Percentiles rank a stretch among this genome's conserved stretches.
phyloP scores from a whole-genome alignment of 2,329 filamentous ascomycete genomes.

The Aspergillaceae sp. region DNA sequence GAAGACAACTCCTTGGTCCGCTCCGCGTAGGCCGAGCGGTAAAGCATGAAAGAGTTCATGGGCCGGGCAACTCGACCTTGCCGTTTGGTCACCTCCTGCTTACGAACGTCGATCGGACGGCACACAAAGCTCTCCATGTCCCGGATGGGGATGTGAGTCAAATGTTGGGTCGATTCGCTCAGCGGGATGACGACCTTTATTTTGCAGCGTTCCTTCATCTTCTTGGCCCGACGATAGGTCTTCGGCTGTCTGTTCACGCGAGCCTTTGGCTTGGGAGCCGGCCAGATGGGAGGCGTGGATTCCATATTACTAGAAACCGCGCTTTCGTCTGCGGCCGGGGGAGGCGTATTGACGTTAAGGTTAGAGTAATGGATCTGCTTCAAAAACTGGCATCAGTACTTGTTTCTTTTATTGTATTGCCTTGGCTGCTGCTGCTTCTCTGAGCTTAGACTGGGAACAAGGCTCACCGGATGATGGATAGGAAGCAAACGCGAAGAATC shows the following conservation, averaged over 20 bases:
- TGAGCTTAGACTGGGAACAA: neutral
- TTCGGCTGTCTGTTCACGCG: slow-evolving; percentile 9
- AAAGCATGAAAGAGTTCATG: slow-evolving; percentile 98
- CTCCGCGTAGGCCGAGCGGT: slow-evolving; percentile 85
- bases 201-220: slow-evolving; percentile 2
- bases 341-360: slow-evolving; percentile 17
- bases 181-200: slow-evolving; percentile 14
- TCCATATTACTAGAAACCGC: slow-evolving; percentile 4
- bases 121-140: slow-evolving; percentile 78
- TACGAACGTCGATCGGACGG: slow-evolving; percentile 57
- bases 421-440: slow-evolving; percentile 3
- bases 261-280: slow-evolving; percentile 10
- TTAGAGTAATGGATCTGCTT: slow-evolving; percentile 3
- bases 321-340: slow-evolving; percentile 14
- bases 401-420: neutral
- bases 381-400: neutral
- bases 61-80: slow-evolving; percentile 76
- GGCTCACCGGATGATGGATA: slow-evolving; percentile 17
- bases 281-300: slow-evolving; percentile 10
- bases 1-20: slow-evolving; percentile 71
- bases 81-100: slow-evolving; percentile 60
- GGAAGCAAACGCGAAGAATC: slow-evolving; percentile 11
- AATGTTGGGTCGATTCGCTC: slow-evolving; percentile 24
- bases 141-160: slow-evolving; percentile 50
- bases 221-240: slow-evolving; percentile 6